Base-by-base conservation (phyloP, 768 basidiomycete species). In the Tylopilus rubrobrunneus region DNA sequence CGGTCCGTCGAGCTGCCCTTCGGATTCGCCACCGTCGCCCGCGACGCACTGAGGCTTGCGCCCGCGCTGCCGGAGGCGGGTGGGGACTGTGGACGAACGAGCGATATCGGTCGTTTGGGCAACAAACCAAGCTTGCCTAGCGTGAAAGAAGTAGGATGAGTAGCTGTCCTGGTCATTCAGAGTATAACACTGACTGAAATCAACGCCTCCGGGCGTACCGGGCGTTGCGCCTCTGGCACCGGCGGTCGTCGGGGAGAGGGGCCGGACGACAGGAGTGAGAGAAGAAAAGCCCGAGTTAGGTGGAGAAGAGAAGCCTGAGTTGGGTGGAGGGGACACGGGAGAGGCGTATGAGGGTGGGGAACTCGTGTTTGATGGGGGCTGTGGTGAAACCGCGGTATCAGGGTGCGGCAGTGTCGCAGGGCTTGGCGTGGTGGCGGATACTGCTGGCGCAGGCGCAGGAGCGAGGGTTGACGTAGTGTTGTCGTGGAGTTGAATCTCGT, bases 71-170 rank as follows among this genome's bases (percentile, higher is more conserved):
- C 25, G 4, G 37, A 17, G 21, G 62, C 57, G 14, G 69, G 74
- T 19, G 76, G 63, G 4, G 67, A 53, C 52, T 65, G 56, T 14
- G 65, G 47, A 28, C 62, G 63, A 19, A 74, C 64, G 33, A 86
- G 74, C 8, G 86, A 83, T 14, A 90, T 87, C 7, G 87, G 86
- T 0, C 84, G 80, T 69, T 87, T 89, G 5, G 87, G 87, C 19
- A 89, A 72, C 25, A 90, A 67, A 23, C 87, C 87, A 0, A 87
- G 72, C 70, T 86, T 87, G 48, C 81, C 85, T 84, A 10, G 53
- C 14, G 17, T 37, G 36, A 15, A 37, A 15, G 5, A 17, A 17
- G 36, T 7, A 23, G 21, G 19, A 40, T 34, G 8, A 34, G 34
- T 14, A 5, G 14, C 14, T 12, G 14, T 14, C 34, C 14, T 1